Evolutionary conservation across 148 eudicot species (phyloP), one percentile per base, ranked within the genome.

Genomic region (Rheum nobile): DNA sequence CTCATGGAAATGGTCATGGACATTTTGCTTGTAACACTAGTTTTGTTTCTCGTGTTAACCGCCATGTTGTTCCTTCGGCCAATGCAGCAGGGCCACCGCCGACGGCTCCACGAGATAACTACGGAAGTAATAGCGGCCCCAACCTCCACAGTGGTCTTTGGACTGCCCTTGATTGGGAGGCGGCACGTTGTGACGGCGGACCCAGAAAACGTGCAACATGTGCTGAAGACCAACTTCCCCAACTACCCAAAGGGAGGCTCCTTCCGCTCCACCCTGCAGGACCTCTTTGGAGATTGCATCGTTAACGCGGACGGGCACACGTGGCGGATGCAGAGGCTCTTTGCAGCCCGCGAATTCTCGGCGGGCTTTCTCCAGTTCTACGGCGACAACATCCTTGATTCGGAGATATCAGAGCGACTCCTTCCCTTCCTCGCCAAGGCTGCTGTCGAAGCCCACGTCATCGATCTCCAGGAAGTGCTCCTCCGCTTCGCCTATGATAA

Each of bases 271-370:
- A 71, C 50, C 31, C 31, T 71, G 2, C 16, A 13, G 8, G 73
- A 71, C 31, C 73, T 71, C 14, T 43, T 71, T 13, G 73, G 73
- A 1, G 73, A 71, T 6, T 39, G 73, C 48, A 71, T 71, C 3
- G 46, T 71, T 7, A 71, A 71, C 48, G 73, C 73, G 1, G 73
- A 71, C 34, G 50, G 50, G 3, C 31, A 71, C 5, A 17, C 47
- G 19, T 71, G 73, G 73, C 29, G 34, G 10, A 39, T 12, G 16
- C 73, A 71, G 32, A 21, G 73, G 31, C 6, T 38, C 1, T 39
- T 43, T 46, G 73, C 47, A 0, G 50, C 48, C 4, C 46, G 46
- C 0, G 73, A 71, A n/a, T 71, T 71, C 73, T 31, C 70, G 4
- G 22, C 9, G 10, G 38, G 37, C 2, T 65, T 65, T 37, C 70